These are phyloP conservation scores for Nitzschia putrida DNA, from an alignment of 108 stramenopile species.

Conservation along the genomic window DNA sequence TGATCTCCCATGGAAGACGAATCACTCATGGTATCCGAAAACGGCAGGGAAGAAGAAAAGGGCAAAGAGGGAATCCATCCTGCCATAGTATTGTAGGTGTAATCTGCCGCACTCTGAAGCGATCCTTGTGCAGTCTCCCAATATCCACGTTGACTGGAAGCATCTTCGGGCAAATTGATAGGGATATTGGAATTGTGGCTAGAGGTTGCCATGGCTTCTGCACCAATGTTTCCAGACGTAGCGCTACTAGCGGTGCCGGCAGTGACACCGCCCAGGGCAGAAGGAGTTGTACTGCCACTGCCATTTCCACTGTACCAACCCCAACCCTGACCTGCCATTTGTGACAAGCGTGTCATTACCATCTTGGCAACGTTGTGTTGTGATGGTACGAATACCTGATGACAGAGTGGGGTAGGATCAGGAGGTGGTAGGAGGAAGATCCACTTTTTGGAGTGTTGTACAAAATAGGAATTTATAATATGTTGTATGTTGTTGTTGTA, in stretches of 20 bases:
- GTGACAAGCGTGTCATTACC: constrained; percentile 26
- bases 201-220: too few species aligned
- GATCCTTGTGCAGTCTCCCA: constrained; percentile 12
- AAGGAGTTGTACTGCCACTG: neutral
- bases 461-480: too few species aligned
- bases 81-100: constrained; percentile 7
- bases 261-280: neutral
- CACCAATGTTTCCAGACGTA: too few species aligned
- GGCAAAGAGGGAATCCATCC: constrained; percentile 10
- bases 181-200: too few species aligned
- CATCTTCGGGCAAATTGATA: too few species aligned
- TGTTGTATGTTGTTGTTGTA: too few species aligned
- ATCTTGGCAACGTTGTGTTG: neutral
- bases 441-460: too few species aligned
- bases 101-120: constrained; percentile 10
- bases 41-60: neutral
- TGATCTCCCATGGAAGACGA: constrained; percentile 2
- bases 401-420: too few species aligned
- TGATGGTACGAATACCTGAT: too few species aligned
- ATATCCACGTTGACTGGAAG: neutral
- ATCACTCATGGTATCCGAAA: constrained; percentile 10
- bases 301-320: constrained; percentile 16
- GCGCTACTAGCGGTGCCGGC: too few species aligned
- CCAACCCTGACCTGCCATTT: constrained; percentile 31
- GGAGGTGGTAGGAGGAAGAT: too few species aligned